A percentile compares a stretch with the other conserved stretches of the same genome.
Conservation (phyloP, 163 green algal genomes). For the Scenedesmus sp. region DNA sequence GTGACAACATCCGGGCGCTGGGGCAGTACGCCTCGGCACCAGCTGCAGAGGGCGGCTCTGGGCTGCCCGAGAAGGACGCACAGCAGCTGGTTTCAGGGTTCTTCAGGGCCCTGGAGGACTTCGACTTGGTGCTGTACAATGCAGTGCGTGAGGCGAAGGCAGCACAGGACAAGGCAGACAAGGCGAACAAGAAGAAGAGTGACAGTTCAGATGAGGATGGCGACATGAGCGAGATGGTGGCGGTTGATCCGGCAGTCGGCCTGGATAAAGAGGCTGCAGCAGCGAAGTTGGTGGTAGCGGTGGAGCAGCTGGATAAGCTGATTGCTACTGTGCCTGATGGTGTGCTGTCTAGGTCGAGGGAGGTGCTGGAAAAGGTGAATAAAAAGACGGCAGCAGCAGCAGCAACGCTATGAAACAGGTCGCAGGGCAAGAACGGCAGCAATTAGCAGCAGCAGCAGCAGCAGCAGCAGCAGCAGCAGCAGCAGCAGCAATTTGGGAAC, state of each 20-base stretch:
- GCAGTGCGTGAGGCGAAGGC: slow-evolving; percentile 37
- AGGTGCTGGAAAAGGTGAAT: slow-evolving; percentile 40
- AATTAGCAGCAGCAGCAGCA: no score
- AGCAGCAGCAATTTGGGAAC: no score
- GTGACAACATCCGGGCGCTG: slow-evolving; percentile 64
- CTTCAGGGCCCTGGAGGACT: slow-evolving; percentile 60
- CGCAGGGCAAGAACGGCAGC: neutral
- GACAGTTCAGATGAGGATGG: neutral
- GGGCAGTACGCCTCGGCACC: slow-evolving; percentile 52
- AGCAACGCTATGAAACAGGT: neutral
- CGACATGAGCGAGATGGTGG: neutral
- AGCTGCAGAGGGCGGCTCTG: slow-evolving; percentile 9
- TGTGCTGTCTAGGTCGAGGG: slow-evolving; percentile 8
- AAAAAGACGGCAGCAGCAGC: slow-evolving; percentile 32
- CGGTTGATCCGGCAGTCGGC: slow-evolving; percentile 17
- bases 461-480: slow-evolving; percentile 25
- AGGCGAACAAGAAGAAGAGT: neutral
- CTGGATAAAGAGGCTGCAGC: slow-evolving; percentile 19
- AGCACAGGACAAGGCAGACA: slow-evolving; percentile 1
- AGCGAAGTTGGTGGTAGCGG: slow-evolving; percentile 27
- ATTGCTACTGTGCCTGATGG: slow-evolving; percentile 54
- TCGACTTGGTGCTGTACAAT: slow-evolving; percentile 60
- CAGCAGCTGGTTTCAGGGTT: slow-evolving; percentile 45
- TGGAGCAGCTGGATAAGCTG: slow-evolving; percentile 44
- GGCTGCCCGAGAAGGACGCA: slow-evolving; percentile 19